Conservation (phyloP, 257 asterid genomes). For the Solanum arcanum region DNA sequence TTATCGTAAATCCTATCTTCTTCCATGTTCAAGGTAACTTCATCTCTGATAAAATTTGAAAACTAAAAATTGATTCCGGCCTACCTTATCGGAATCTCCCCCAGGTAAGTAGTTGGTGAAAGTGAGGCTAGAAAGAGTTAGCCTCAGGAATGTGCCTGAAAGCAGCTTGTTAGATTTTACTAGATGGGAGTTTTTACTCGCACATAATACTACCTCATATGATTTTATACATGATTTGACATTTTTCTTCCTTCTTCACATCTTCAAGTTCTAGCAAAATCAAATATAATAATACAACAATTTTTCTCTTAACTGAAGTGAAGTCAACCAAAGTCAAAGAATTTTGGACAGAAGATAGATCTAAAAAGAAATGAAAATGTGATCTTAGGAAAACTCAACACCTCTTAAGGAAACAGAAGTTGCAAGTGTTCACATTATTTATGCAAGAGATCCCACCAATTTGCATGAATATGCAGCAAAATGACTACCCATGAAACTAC, state of each 20-base stretch:
- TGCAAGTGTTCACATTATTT: not conserved
- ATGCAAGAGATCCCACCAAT: not conserved
- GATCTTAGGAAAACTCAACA: not conserved
- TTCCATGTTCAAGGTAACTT: not conserved
- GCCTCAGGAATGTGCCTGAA: not conserved
- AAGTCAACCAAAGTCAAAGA: not conserved
- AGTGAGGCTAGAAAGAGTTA: not conserved
- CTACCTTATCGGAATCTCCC: not conserved
- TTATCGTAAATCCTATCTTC: not conserved
- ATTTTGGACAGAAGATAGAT: not conserved
- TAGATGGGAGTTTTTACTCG: not conserved
- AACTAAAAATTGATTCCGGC: not conserved
- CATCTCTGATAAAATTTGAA: not conserved
- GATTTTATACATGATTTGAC: not conserved
- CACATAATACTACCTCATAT: not conserved
- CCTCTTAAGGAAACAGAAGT: not conserved
- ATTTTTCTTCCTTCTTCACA: not conserved
- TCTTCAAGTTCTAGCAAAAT: not conserved
- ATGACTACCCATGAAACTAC: not conserved
- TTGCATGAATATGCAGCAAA: not conserved
- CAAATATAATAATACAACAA: not conserved
- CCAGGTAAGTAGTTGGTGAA: not conserved
- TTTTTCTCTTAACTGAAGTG: not conserved
- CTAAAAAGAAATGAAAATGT: not conserved
- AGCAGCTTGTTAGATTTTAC: not conserved